Conservation (phyloP, 2,329 filamentous ascomycete species). For the Ceratocystis diversiconidia region DNA sequence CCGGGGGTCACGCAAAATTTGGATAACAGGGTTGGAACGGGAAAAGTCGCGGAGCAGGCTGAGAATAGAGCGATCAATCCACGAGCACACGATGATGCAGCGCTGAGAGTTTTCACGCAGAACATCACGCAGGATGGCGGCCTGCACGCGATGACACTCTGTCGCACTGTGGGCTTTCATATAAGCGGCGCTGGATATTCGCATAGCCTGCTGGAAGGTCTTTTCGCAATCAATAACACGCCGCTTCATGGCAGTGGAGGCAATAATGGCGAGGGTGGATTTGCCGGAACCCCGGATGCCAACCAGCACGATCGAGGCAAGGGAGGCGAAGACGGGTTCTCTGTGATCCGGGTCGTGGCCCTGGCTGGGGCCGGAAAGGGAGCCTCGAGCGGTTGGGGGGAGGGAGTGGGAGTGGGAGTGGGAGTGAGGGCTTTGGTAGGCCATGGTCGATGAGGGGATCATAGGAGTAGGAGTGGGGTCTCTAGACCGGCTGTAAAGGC, state of each 20-base stretch:
- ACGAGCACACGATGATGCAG: slow-evolving; percentile 58
- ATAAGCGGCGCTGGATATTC: slow-evolving; percentile 47
- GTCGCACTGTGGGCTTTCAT: slow-evolving; percentile 46
- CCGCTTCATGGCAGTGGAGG: slow-evolving; percentile 54
- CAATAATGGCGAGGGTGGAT: slow-evolving; percentile 61
- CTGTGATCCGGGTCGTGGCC: slow-evolving; percentile 20
- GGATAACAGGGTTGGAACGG: slow-evolving; percentile 53
- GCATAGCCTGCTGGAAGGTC: slow-evolving; percentile 50
- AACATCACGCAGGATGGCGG: slow-evolving; percentile 45
- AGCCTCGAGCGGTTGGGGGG: background rate
- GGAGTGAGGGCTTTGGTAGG: background rate
- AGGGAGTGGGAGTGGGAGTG: background rate
- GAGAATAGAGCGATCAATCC: slow-evolving; percentile 51
- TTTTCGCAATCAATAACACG: slow-evolving; percentile 56
- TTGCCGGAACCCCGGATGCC: slow-evolving; percentile 64
- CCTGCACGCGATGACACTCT: slow-evolving; percentile 50
- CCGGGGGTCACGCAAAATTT: slow-evolving; percentile 50
- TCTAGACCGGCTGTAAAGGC: slow-evolving; percentile 3
- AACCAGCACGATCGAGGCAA: slow-evolving; percentile 58
- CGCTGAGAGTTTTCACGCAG: slow-evolving; percentile 44
- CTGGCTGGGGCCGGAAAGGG: background rate
- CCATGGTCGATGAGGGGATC: background rate
- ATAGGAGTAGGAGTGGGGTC: background rate
- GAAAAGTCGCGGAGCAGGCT: slow-evolving; percentile 47
- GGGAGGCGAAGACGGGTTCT: slow-evolving; percentile 32